Percentiles rank a stretch among this genome's conserved stretches.
These are phyloP conservation scores for Sarcodon aspratus DNA, from an alignment of 768 basidiomycete species.

Conservation along the genomic window DNA sequence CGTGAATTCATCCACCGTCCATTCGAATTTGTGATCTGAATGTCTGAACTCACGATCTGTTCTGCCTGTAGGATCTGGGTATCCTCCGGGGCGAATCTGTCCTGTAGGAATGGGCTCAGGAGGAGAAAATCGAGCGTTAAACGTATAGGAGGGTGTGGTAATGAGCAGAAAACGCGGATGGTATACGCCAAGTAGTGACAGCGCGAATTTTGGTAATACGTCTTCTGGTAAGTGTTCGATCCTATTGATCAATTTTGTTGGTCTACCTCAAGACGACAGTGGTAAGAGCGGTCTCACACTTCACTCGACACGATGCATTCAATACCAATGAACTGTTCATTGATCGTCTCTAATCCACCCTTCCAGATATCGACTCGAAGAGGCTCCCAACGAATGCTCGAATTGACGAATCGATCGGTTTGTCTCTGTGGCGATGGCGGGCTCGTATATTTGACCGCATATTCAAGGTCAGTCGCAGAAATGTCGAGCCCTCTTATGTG, in stretches of 20 bases:
- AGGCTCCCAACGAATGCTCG: slow-evolving; percentile 51
- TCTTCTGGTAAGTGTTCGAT: slow-evolving; percentile 68
- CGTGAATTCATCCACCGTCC: slow-evolving; percentile 67
- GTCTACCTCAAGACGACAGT: background rate
- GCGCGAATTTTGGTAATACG: slow-evolving; percentile 51
- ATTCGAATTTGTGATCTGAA: slow-evolving; percentile 82
- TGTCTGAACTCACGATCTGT: slow-evolving; percentile 73
- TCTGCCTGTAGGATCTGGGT: slow-evolving; percentile 62
- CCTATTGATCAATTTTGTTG: slow-evolving; percentile 23
- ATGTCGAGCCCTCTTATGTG: slow-evolving; percentile 59
- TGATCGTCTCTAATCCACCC: slow-evolving; percentile 59
- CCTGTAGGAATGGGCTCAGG: slow-evolving; percentile 25
- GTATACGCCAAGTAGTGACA: slow-evolving; percentile 67
- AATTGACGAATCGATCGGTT: background rate
- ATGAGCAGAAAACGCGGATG: slow-evolving; percentile 62
- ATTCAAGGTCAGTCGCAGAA: slow-evolving; percentile 36
- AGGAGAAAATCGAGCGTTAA: slow-evolving; percentile 63
- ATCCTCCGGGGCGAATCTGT: slow-evolving; percentile 32
- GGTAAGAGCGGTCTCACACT: slow-evolving; percentile 43
- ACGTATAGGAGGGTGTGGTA: slow-evolving; percentile 81
- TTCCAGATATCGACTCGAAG: slow-evolving; percentile 60
- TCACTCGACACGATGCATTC: slow-evolving; percentile 74
- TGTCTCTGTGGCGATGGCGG: slow-evolving; percentile 20
- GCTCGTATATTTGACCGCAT: slow-evolving; percentile 36
- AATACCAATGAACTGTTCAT: slow-evolving; percentile 48